Conservation (phyloP, 306 rosid species). For the Corylus avellana region DNA sequence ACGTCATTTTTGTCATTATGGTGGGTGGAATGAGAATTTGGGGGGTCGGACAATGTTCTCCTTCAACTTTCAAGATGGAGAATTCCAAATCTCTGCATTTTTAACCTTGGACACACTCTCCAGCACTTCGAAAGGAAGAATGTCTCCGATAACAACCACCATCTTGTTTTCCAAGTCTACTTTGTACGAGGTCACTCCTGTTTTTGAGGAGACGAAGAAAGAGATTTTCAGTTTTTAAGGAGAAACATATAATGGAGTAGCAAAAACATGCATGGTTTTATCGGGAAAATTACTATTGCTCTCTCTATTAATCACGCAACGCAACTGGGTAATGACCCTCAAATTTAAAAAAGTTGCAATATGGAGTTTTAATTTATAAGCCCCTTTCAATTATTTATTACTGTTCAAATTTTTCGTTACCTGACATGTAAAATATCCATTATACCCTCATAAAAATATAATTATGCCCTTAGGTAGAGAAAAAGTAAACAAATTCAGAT, state of each 20-base stretch:
- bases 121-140: conserved; percentile 82
- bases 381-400: no score
- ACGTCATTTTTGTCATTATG: not conserved
- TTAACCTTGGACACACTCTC: conserved; percentile 84
- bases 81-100: conserved; percentile 66
- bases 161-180: conserved; percentile 75
- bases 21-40: conserved; percentile 25
- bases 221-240: not conserved
- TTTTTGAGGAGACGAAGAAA: not conserved
- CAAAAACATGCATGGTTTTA: not conserved
- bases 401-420: no score
- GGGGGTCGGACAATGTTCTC: not conserved
- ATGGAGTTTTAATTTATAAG: no score
- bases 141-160: conserved; percentile 84
- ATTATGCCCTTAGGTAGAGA: no score
- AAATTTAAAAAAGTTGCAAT: no score
- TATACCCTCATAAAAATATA: no score
- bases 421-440: no score
- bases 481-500: no score
- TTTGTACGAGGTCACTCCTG: conserved; percentile 82
- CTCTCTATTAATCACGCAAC: no score
- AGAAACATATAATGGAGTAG: conserved; percentile 10
- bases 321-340: no score
- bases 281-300: not conserved
- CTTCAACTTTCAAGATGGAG: conserved; percentile 30